These are phyloP conservation scores for Lichtheimia corymbifera DNA, from an alignment of 371 early-diverging fungal genomes.

Conservation along the genomic window DNA sequence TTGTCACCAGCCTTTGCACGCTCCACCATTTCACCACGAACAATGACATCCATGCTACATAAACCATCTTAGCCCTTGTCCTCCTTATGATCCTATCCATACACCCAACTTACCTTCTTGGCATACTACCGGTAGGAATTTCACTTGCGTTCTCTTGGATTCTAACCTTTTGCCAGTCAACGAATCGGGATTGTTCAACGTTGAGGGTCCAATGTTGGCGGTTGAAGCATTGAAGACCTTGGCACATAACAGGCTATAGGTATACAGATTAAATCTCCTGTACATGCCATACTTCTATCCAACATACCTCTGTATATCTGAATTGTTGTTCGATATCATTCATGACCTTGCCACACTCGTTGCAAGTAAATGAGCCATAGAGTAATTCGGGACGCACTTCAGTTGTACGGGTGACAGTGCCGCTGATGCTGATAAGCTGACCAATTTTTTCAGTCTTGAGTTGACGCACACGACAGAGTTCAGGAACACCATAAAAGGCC, in stretches of 20 bases:
- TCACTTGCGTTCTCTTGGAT: conserved; percentile 98
- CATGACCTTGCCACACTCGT: conserved; percentile 84
- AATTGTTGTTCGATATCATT: conserved; percentile 94
- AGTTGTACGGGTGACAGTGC: conserved; percentile 98
- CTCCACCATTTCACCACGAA: conserved; percentile 96
- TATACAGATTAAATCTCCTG: background rate
- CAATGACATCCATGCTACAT: conserved; percentile 91
- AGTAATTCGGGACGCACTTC: conserved; percentile 98
- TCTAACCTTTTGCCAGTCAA: conserved; percentile 98
- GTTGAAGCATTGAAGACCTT: conserved; percentile 88
- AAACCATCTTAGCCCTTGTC: background rate
- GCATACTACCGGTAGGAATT: conserved; percentile 98
- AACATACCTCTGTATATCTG: conserved; percentile 87
- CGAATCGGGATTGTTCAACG: conserved; percentile 89
- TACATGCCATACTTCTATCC: background rate
- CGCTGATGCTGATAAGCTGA: conserved; percentile 85
- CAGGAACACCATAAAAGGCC: conserved; percentile 74
- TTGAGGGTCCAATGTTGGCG: conserved; percentile 81
- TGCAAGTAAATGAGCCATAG: conserved; percentile 92
- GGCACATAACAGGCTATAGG: conserved; percentile 90
- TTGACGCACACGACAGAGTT: conserved; percentile 78
- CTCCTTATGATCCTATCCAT: conserved; percentile 4
- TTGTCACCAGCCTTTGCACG: conserved; percentile 98
- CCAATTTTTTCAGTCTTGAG: conserved; percentile 87
- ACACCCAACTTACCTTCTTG: conserved; percentile 69